Evolutionary conservation across 306 rosid species (phyloP).

Genomic region (Prunus mira): DNA sequence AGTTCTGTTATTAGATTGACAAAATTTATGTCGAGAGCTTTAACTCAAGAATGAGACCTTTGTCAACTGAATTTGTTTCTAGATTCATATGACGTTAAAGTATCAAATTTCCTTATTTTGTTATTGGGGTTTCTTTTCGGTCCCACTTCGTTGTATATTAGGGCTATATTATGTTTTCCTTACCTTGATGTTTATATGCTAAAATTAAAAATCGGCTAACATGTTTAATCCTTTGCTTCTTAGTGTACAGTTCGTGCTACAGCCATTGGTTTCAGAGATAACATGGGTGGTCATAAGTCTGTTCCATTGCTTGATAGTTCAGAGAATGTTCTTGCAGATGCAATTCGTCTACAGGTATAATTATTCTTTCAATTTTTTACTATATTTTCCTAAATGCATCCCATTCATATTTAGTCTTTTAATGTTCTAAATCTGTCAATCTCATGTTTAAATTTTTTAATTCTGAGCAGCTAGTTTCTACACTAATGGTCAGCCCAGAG

Average conservation of each 20-base stretch:
- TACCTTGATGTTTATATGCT: not conserved
- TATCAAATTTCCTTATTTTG: not conserved
- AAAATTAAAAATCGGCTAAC: constrained; percentile 6
- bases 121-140: not conserved
- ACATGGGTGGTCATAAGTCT: constrained; percentile 33
- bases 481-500: constrained; percentile 71
- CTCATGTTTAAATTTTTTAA: constrained; percentile 36
- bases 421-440: constrained; percentile 28
- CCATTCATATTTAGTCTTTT: not conserved
- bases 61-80: not conserved
- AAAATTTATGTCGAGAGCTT: not conserved
- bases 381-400: not conserved
- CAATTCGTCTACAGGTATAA: constrained; percentile 74
- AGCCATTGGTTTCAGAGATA: constrained; percentile 47
- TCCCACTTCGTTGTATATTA: not conserved
- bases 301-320: constrained; percentile 32
- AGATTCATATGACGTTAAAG: not conserved
- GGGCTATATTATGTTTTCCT: not conserved
- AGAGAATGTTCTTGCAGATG: constrained; percentile 64
- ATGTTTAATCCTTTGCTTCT: constrained; percentile 32
- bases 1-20: not conserved
- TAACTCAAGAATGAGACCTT: not conserved
- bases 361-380: not conserved
- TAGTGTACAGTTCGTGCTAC: constrained; percentile 87
- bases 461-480: constrained; percentile 80